Conservation (phyloP, 2,329 filamentous ascomycete genomes). For the Pseudogymnoascus sp. region DNA sequence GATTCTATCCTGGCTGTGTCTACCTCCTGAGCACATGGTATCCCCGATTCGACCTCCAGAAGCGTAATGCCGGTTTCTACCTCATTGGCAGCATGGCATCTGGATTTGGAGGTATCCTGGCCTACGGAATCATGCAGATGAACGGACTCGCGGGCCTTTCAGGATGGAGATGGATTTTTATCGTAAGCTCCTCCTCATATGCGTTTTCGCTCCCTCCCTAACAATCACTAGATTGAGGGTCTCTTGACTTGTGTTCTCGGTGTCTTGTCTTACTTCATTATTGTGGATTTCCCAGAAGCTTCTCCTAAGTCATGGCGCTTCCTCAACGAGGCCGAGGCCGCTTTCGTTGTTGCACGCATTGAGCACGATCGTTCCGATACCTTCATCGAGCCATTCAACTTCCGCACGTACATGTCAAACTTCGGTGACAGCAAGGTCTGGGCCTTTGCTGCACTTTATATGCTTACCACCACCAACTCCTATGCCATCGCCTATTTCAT, state of each 20-base stretch:
- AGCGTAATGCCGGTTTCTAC: slow-evolving; percentile 40
- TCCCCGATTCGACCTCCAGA: slow-evolving; percentile 14
- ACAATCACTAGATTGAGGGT: slow-evolving; percentile 26
- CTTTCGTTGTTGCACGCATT: slow-evolving; percentile 44
- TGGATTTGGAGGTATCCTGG: slow-evolving; percentile 45
- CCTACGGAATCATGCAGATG: slow-evolving; percentile 47
- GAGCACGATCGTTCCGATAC: slow-evolving; percentile 48
- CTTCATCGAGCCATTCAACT: slow-evolving; percentile 36
- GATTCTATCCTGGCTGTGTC: slow-evolving; percentile 26
- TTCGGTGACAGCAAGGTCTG: slow-evolving; percentile 49
- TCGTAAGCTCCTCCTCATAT: slow-evolving; percentile 21
- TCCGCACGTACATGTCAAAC: slow-evolving; percentile 37
- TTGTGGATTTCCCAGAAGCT: slow-evolving; percentile 55
- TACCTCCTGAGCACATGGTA: slow-evolving; percentile 28
- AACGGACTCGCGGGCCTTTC: slow-evolving; percentile 40
- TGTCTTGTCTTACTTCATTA: slow-evolving; percentile 50
- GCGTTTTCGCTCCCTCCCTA: not conserved
- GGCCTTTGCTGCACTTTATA: slow-evolving; percentile 51
- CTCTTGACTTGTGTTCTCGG: slow-evolving; percentile 46
- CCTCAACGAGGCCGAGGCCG: slow-evolving; percentile 39
- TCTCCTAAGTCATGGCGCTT: slow-evolving; percentile 37
- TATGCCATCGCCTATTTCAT: slow-evolving; percentile 73
- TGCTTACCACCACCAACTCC: slow-evolving; percentile 60
- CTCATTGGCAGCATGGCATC: slow-evolving; percentile 41
- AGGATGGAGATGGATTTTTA: slow-evolving; percentile 49